Percentiles rank a stretch among this genome's conserved stretches.
Conservation (phyloP, 179 eudicot species). For the Heliamphora ciliata region DNA sequence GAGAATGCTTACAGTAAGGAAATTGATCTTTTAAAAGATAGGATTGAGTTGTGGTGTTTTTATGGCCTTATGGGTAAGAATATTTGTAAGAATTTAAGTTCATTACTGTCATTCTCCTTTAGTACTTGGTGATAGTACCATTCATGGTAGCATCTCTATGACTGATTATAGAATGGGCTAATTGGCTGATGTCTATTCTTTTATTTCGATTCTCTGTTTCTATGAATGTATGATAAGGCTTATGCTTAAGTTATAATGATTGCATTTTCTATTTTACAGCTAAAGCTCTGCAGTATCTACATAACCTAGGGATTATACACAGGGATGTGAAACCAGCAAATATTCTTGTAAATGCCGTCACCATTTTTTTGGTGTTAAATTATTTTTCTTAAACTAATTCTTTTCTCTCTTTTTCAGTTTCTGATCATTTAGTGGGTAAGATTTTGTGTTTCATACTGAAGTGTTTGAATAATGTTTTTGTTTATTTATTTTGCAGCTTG, state of each 20-base stretch:
- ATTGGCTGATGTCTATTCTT: background rate
- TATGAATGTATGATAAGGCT: background rate
- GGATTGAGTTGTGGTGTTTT: background rate
- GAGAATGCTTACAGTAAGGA: background rate
- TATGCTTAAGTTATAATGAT: slow-evolving; percentile 10
- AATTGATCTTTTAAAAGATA: background rate
- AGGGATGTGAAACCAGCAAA: slow-evolving; percentile 96
- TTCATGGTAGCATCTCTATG: background rate
- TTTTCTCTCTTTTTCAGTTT: background rate
- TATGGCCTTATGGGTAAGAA: background rate
- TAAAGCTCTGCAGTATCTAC: slow-evolving; percentile 71
- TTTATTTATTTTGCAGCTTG: slow-evolving; percentile 44
- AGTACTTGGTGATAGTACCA: background rate
- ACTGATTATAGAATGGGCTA: background rate
- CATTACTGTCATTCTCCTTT: slow-evolving; percentile 6
- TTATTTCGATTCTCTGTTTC: slow-evolving; percentile 1
- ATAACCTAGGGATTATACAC: slow-evolving; percentile 79
- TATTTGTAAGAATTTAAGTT: background rate
- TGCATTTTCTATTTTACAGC: slow-evolving; percentile 46
- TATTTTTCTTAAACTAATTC: slow-evolving; percentile 6
- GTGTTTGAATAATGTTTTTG: background rate
- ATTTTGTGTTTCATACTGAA: slow-evolving; percentile 6
- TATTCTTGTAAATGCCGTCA: slow-evolving; percentile 70
- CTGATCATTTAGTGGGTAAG: slow-evolving; percentile 13
- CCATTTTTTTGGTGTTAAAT: slow-evolving; percentile 11